These are phyloP conservation scores for Cucurbita ficifolia DNA, from an alignment of 306 rosid genomes.

Conservation along the genomic window DNA sequence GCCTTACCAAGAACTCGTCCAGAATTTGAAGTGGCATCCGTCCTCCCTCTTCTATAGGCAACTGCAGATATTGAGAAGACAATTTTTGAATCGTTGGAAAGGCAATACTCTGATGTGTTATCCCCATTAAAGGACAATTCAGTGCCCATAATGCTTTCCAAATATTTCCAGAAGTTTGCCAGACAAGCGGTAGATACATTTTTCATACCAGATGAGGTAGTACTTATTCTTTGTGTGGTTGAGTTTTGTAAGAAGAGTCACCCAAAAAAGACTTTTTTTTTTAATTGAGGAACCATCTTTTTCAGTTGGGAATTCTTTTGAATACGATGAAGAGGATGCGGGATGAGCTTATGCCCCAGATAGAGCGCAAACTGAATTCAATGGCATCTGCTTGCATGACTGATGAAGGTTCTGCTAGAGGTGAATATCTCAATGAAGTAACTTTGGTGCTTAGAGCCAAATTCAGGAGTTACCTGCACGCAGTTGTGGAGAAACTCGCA, in stretches of 20 bases:
- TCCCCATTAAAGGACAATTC: slow-evolving; percentile 77
- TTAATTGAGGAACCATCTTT: slow-evolving; percentile 2
- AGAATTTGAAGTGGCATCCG: not conserved
- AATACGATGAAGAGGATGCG: slow-evolving; percentile 89
- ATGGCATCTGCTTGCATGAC: slow-evolving; percentile 74
- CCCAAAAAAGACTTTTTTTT: not conserved
- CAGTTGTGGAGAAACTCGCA: slow-evolving; percentile 70
- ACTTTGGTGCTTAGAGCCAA: slow-evolving; percentile 90
- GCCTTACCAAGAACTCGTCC: not conserved
- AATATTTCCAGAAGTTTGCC: slow-evolving; percentile 87
- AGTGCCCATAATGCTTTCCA: slow-evolving; percentile 71
- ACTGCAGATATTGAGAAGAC: slow-evolving; percentile 82
- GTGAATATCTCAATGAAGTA: slow-evolving; percentile 91
- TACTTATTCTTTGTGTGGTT: not conserved
- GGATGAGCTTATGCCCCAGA: slow-evolving; percentile 62
- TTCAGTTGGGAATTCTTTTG: slow-evolving; percentile 73
- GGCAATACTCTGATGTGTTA: slow-evolving; percentile 82
- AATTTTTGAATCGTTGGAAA: slow-evolving; percentile 75
- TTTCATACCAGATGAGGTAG: slow-evolving; percentile 67
- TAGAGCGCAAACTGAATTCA: slow-evolving; percentile 72
- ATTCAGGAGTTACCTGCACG: slow-evolving; percentile 75
- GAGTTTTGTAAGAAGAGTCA: not conserved
- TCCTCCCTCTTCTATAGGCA: slow-evolving; percentile 29
- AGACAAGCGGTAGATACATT: slow-evolving; percentile 51
- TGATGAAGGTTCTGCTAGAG: slow-evolving; percentile 59